These are phyloP conservation scores for Rubroboletus pulcherrimus DNA, from an alignment of 768 basidiomycete genomes.

Conservation along the genomic window DNA sequence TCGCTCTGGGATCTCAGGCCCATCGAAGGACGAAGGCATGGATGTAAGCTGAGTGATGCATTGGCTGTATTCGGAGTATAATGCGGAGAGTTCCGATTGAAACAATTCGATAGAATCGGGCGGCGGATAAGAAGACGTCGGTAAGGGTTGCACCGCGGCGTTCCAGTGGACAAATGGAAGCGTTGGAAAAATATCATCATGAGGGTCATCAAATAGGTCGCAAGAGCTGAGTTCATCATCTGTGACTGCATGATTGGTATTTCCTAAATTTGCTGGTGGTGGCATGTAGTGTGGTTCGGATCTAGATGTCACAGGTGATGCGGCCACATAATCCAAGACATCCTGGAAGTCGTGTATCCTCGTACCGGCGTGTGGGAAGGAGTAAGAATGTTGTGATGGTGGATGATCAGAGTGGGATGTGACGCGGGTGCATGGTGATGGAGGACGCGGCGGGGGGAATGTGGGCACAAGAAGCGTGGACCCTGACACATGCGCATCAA, in stretches of 20 bases:
- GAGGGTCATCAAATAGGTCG: constrained; percentile 15
- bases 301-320: constrained; percentile 13
- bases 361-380: constrained; percentile 9
- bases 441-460: constrained; percentile 1
- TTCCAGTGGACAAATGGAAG: constrained; percentile 28
- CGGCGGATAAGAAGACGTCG: neutral
- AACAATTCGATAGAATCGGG: constrained; percentile 30
- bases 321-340: constrained; percentile 3
- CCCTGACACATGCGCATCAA: constrained; percentile 19
- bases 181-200: constrained; percentile 6
- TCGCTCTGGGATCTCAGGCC: constrained; percentile 10
- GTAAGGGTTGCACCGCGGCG: constrained; percentile 17
- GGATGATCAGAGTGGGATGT: constrained; percentile 4
- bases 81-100: constrained; percentile 36
- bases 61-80: constrained; percentile 49
- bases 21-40: constrained; percentile 32
- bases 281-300: constrained; percentile 12
- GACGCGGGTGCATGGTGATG: constrained; percentile 4
- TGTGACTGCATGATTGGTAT: constrained; percentile 1
- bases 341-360: constrained; percentile 14
- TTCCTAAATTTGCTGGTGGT: constrained; percentile 7
- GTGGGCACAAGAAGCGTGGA: constrained; percentile 6
- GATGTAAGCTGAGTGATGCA: constrained; percentile 44
- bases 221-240: constrained; percentile 1
- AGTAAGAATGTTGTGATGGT: constrained; percentile 7